Percentiles rank a stretch among this genome's conserved stretches.
These are phyloP conservation scores for Capronia epimyces DNA, from an alignment of 2,329 filamentous ascomycete genomes.

Conservation along the genomic window DNA sequence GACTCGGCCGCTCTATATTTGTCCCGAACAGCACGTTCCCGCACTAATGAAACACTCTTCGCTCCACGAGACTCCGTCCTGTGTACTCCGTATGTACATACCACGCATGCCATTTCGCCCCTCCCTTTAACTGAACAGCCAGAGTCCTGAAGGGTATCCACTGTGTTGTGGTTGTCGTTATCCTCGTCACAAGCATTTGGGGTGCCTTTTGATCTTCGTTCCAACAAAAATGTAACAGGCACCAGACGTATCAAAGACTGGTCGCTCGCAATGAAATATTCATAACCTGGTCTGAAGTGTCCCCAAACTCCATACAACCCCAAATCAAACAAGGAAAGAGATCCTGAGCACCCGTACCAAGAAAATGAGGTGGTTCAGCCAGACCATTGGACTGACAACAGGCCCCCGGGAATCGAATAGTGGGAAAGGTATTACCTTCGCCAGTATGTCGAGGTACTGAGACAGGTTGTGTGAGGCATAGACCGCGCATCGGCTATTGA, in stretches of 20 bases:
- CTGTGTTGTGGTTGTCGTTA: constrained; percentile 9
- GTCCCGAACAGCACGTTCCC: neutral
- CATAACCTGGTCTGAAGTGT: no score
- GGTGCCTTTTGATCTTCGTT: constrained; percentile 11
- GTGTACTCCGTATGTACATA: no score
- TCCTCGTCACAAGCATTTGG: constrained; percentile 5
- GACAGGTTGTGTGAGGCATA: neutral
- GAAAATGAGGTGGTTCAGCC: no score
- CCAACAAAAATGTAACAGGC: neutral
- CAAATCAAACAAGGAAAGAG: no score
- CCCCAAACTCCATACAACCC: no score
- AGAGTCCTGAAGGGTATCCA: constrained; percentile 15
- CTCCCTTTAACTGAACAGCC: neutral
- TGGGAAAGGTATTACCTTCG: no score
- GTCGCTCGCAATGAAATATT: no score
- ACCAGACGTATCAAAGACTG: neutral
- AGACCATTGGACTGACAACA: no score
- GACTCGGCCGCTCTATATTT: neutral
- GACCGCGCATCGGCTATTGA: neutral
- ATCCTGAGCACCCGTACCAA: no score
- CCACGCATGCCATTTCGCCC: neutral
- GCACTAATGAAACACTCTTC: neutral
- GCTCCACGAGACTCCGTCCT: neutral
- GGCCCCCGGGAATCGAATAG: no score
- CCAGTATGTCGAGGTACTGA: neutral